These are phyloP conservation scores for Umbelopsis isabellina DNA, from an alignment of 192 early-diverging fungal species.

Conservation along the genomic window DNA sequence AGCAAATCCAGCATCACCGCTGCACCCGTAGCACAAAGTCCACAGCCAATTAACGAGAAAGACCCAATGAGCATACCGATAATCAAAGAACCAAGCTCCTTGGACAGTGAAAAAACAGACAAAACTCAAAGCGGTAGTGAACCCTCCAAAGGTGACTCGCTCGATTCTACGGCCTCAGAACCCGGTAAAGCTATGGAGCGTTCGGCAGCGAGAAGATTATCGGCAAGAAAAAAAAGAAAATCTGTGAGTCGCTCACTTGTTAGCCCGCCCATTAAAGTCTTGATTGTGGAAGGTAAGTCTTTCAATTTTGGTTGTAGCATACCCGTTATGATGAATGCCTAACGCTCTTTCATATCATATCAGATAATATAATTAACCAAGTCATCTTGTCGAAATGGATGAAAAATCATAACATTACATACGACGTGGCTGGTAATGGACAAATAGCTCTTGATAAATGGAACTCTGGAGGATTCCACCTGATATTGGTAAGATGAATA, in stretches of 20 bases:
- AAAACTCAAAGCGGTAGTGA: too few species aligned
- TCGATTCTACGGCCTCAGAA: too few species aligned
- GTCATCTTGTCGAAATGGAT: constrained; percentile 74
- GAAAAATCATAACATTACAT: constrained; percentile 69
- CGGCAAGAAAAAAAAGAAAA: not conserved
- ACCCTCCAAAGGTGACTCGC: too few species aligned
- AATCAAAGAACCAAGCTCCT: too few species aligned
- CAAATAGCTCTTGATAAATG: constrained; percentile 83
- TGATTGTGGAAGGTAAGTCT: constrained; percentile 74
- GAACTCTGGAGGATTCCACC: constrained; percentile 64
- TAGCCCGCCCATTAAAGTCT: constrained; percentile 71
- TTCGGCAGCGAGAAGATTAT: not conserved
- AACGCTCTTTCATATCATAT: not conserved
- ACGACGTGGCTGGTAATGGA: constrained; percentile 77
- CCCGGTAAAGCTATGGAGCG: not conserved
- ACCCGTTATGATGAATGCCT: not conserved
- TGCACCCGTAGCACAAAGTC: too few species aligned
- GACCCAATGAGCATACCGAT: too few species aligned
- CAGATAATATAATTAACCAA: constrained; percentile 79
- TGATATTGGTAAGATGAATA: constrained; percentile 56
- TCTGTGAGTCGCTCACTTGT: constrained; percentile 20
- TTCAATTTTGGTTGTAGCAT: not conserved
- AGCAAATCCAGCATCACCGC: too few species aligned
- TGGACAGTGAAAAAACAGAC: too few species aligned
- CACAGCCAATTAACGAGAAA: too few species aligned